phyloP scores from a whole-genome alignment of 768 basidiomycete species.

The Collybiopsis luxurians region DNA sequence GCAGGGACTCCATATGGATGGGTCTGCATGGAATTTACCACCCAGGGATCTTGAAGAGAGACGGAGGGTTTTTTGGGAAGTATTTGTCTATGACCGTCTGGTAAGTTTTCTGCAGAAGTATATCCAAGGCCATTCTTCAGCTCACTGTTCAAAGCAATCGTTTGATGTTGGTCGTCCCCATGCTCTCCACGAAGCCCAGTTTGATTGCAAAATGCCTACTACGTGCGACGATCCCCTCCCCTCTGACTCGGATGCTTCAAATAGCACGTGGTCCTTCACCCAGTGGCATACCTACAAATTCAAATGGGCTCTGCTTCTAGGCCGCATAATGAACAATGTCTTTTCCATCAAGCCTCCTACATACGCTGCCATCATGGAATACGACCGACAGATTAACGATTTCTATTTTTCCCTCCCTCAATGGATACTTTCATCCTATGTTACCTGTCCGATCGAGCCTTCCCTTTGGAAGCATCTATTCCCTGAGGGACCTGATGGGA shows the following conservation, averaged over 20 bases:
- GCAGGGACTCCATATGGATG: constrained; percentile 23
- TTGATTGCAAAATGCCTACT: constrained; percentile 23
- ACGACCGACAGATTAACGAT: constrained; percentile 20
- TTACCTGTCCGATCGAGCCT: constrained; percentile 14
- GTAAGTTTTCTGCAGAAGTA: no score
- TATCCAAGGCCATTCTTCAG: no score
- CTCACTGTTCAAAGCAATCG: constrained; percentile 14
- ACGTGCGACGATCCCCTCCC: constrained; percentile 20
- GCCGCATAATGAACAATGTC: constrained; percentile 17
- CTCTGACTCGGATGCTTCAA: constrained; percentile 15
- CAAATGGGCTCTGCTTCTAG: constrained; percentile 16
- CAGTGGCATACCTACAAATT: constrained; percentile 22
- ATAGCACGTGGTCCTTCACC: constrained; percentile 16
- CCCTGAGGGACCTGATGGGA: constrained; percentile 1
- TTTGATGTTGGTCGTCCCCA: constrained; percentile 22
- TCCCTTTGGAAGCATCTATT: constrained; percentile 12
- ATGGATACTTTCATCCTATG: constrained; percentile 19
- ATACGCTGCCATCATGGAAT: constrained; percentile 18
- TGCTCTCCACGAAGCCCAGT: constrained; percentile 16
- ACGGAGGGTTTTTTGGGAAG: constrained; percentile 22
- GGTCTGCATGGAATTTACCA: constrained; percentile 18
- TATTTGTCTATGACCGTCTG: constrained; percentile 18
- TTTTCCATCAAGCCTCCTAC: constrained; percentile 17
- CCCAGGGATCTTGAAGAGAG: constrained; percentile 17
- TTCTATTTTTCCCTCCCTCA: constrained; percentile 15